These are phyloP conservation scores for Buddleja alternifolia DNA, from an alignment of 257 asterid species.

Conservation along the genomic window DNA sequence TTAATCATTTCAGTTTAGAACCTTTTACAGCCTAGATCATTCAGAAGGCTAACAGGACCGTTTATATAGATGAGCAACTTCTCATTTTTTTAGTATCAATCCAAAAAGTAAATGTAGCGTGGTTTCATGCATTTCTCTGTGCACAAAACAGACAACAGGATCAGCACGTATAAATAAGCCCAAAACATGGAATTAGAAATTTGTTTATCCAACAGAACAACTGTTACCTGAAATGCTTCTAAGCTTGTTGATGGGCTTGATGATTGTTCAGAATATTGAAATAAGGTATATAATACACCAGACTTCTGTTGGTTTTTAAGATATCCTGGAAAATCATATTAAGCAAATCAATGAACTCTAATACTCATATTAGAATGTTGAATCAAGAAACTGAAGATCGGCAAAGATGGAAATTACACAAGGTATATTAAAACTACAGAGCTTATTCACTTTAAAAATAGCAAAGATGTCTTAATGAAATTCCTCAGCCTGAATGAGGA, in stretches of 20 bases:
- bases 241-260: slow-evolving; percentile 62
- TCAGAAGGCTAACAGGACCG: not conserved
- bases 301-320: slow-evolving; percentile 49
- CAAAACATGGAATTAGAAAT: slow-evolving; percentile 18
- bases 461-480: not conserved
- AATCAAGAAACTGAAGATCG: slow-evolving; percentile 11
- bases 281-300: slow-evolving; percentile 61
- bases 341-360: slow-evolving; percentile 24
- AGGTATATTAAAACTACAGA: not conserved
- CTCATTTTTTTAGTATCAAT: not conserved
- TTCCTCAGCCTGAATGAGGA: slow-evolving; percentile 9
- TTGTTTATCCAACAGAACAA: slow-evolving; percentile 27
- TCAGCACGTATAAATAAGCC: slow-evolving; percentile 15
- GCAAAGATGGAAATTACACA: slow-evolving; percentile 12
- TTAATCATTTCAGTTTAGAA: not conserved
- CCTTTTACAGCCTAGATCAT: not conserved
- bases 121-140: slow-evolving; percentile 6
- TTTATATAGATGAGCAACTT: slow-evolving; percentile 9
- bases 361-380: slow-evolving; percentile 14
- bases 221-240: slow-evolving; percentile 89
- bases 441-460: not conserved
- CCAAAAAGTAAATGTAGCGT: slow-evolving; percentile 17
- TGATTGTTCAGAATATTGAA: slow-evolving; percentile 59
- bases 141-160: slow-evolving; percentile 19
- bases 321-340: slow-evolving; percentile 59